Conservation (phyloP, 2,329 filamentous ascomycete species). For the Colletotrichum camelliae region DNA sequence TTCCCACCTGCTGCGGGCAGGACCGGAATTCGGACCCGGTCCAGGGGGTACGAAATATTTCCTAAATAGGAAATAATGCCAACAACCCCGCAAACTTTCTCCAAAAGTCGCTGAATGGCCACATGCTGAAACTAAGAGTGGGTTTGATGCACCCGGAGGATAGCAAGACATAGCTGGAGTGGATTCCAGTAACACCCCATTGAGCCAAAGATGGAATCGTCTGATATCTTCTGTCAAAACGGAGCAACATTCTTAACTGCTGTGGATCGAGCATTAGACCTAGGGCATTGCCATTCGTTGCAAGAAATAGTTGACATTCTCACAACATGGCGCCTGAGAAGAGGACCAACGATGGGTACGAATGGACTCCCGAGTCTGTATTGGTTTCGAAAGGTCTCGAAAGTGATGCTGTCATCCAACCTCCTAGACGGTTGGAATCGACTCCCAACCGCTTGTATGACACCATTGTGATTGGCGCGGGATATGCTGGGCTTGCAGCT, state of each 20-base stretch:
- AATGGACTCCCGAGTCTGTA: not conserved
- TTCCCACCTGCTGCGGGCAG: not conserved
- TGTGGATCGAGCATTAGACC: not conserved
- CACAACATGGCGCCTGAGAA: not conserved
- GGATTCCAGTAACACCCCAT: not conserved
- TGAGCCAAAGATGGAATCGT: not conserved
- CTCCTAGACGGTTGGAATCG: not conserved
- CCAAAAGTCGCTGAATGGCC: not conserved
- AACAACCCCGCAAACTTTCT: not conserved
- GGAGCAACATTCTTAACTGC: not conserved
- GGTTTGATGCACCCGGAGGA: not conserved
- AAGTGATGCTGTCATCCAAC: not conserved
- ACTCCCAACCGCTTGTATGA: constrained; percentile 17
- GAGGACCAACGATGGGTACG: not conserved
- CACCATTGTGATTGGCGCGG: constrained; percentile 24
- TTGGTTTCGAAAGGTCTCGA: not conserved
- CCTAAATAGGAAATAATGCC: not conserved
- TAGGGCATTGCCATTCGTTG: not conserved
- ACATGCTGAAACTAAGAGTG: not conserved
- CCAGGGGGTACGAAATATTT: not conserved
- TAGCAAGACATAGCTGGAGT: not conserved
- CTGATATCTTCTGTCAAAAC: not conserved
- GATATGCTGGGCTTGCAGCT: constrained; percentile 25
- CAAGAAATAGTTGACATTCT: not conserved
- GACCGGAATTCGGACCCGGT: not conserved